Base-by-base conservation (phyloP, 2,329 filamentous ascomycete genomes). In the Graphiopsis chlorocephala region DNA sequence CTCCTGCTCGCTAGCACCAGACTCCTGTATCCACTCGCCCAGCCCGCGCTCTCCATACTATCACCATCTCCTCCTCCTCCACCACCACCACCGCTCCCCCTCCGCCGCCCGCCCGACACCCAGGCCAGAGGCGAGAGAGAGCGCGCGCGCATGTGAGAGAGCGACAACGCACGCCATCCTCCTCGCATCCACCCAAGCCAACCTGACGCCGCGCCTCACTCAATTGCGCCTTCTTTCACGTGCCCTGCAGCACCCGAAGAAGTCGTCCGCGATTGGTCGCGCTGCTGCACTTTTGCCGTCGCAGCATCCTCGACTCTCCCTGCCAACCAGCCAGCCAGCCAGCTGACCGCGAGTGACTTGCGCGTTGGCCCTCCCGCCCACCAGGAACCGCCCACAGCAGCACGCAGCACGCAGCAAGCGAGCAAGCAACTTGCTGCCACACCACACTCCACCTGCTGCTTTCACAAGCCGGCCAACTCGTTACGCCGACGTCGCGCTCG, bases 301-400 rank as follows among this genome's bases (percentile, higher is more conserved):
- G 35, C 35, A 38, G 35, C 35, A 38, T 52, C 48, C 48, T 45
- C 11, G n/a, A 14, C 33, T 60, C 26, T 42, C 58, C 58, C 26
- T 61, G 58, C 58, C 42, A 48, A 60, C 58, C 58, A 38, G 33
- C 55, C 14, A 29, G 55, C 26, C n/a, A 59, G 58, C 38, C 38
- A 61, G 58, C 58, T 50, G 58, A 61, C 45, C 33, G 58, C 29
- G 58, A 61, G 58, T 61, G 58, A 52, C 58, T 61, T 45, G 38
- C 38, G 58, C 58, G 58, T 47, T 50, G 58, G 57, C 28, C 58
- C 42, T 20, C 45, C 56, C 45, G 45, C 42, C 58, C 58, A 50
- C 58, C 25, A 31, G 50, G 28, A 33, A 61, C 26, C 28, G 45
- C 58, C 25, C 42, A 7, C 35, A 31, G 29, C 53, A n/a, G 53